These are phyloP conservation scores for Melampsora allii-populina DNA, from an alignment of 1,284 basidiomycete species.

Conservation along the genomic window DNA sequence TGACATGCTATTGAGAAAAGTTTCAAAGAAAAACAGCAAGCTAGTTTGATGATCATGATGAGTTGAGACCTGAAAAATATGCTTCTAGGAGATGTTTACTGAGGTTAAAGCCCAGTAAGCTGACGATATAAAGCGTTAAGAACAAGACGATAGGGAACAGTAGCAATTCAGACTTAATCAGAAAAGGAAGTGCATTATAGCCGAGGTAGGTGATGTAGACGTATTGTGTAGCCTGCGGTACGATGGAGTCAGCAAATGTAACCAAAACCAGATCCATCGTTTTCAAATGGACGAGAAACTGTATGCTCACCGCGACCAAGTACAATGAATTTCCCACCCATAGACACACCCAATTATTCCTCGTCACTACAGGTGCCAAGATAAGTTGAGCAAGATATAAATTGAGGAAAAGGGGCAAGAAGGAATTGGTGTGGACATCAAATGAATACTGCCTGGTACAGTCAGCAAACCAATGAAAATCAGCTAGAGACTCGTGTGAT, in stretches of 20 bases:
- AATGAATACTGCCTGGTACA: constrained; percentile 70
- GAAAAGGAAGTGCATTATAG: constrained; percentile 83
- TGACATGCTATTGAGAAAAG: too few species aligned
- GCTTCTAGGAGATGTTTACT: constrained; percentile 68
- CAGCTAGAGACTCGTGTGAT: neutral
- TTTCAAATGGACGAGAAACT: constrained; percentile 42
- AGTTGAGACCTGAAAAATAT: constrained; percentile 61
- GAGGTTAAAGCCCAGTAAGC: constrained; percentile 83
- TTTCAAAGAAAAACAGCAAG: too few species aligned
- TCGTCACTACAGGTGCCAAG: constrained; percentile 72
- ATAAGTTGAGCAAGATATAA: constrained; percentile 81
- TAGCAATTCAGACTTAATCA: constrained; percentile 78
- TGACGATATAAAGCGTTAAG: constrained; percentile 72
- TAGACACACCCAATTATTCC: constrained; percentile 83
- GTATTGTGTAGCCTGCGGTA: constrained; percentile 72
- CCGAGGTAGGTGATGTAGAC: constrained; percentile 86
- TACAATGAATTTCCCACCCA: constrained; percentile 71
- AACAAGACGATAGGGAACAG: constrained; percentile 79
- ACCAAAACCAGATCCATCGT: constrained; percentile 8
- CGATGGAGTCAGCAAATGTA: neutral
- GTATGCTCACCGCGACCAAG: constrained; percentile 47
- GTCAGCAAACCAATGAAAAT: neutral
- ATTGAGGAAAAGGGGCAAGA: constrained; percentile 85
- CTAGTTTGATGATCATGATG: too few species aligned
- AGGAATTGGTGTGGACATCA: constrained; percentile 90